Conservation (phyloP, 805 yeast species). For the Isabelozyma gotoi region DNA sequence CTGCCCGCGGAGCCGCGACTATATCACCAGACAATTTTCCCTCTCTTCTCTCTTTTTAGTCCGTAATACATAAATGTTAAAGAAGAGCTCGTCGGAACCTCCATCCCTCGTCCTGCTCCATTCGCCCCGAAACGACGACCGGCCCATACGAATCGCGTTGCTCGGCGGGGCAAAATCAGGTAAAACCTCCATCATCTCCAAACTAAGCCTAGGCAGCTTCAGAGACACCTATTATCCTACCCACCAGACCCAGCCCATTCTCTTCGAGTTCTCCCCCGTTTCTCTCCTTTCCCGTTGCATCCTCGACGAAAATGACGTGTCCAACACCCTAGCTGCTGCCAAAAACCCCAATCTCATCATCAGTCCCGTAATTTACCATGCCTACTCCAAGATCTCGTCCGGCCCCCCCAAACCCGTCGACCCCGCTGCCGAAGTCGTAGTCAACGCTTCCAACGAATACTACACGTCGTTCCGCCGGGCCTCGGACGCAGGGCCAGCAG, state of each 20-base stretch:
- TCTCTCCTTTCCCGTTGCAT: slow-evolving; percentile 13
- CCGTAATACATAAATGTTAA: background rate
- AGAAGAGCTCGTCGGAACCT: background rate
- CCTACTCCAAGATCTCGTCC: slow-evolving; percentile 13
- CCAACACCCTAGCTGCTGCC: slow-evolving; percentile 11
- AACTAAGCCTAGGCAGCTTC: slow-evolving; percentile 47
- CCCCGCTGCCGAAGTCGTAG: slow-evolving; percentile 4
- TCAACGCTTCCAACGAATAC: slow-evolving; percentile 16
- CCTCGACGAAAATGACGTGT: slow-evolving; percentile 21
- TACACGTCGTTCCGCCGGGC: slow-evolving; percentile 14
- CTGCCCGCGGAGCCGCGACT: too few relatives aligned
- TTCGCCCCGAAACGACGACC: slow-evolving; percentile 18
- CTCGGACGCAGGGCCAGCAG: slow-evolving; percentile 3
- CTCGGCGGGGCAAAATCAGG: slow-evolving; percentile 62
- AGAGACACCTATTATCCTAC: slow-evolving; percentile 79
- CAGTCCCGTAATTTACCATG: slow-evolving; percentile 30
- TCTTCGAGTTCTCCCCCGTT: slow-evolving; percentile 54
- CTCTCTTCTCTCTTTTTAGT: background rate
- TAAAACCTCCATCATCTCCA: slow-evolving; percentile 56
- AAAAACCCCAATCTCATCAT: slow-evolving; percentile 13
- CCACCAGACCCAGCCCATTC: slow-evolving; percentile 54
- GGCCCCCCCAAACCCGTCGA: background rate
- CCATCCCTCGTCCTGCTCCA: background rate
- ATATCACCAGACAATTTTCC: too few relatives aligned
- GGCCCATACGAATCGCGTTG: slow-evolving; percentile 58